Evolutionary conservation across 208 protist species (phyloP).

Genomic region (Porcisia hertigi): DNA sequence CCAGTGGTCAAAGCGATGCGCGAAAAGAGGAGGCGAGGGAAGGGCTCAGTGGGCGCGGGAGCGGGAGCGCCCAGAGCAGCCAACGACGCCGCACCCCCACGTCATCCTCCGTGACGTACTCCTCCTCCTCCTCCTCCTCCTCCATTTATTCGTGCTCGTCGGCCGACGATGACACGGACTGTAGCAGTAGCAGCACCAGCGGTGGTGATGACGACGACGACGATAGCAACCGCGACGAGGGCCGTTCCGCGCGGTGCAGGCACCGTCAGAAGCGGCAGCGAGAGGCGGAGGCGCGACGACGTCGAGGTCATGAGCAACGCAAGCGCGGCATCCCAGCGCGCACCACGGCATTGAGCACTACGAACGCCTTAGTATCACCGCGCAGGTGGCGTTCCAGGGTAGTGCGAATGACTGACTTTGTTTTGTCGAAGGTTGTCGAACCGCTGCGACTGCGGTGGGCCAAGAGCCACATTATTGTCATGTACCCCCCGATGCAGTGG

Average conservation of each 20-base stretch:
- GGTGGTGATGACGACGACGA: neutral
- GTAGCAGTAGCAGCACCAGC: neutral
- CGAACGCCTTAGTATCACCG: neutral
- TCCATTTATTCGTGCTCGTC: neutral
- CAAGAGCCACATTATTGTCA: conserved; percentile 37
- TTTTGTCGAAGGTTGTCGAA: neutral
- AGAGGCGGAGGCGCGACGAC: neutral
- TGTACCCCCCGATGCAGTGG: conserved; percentile 66
- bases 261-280: neutral
- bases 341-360: neutral
- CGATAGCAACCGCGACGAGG: neutral
- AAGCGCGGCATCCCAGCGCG: neutral
- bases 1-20: neutral
- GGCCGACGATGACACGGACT: neutral
- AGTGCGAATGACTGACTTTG: neutral
- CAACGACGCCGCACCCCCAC: neutral
- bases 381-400: neutral
- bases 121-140: neutral
- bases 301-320: neutral
- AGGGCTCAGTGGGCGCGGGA: neutral
- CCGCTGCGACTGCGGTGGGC: conserved; percentile 27
- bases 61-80: neutral
- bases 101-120: neutral
- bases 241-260: neutral
- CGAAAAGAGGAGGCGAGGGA: neutral